A percentile compares a stretch with the other conserved stretches of the same genome.
Conservation (phyloP, 2,329 filamentous ascomycete genomes). For the Xylariaceae sp. region DNA sequence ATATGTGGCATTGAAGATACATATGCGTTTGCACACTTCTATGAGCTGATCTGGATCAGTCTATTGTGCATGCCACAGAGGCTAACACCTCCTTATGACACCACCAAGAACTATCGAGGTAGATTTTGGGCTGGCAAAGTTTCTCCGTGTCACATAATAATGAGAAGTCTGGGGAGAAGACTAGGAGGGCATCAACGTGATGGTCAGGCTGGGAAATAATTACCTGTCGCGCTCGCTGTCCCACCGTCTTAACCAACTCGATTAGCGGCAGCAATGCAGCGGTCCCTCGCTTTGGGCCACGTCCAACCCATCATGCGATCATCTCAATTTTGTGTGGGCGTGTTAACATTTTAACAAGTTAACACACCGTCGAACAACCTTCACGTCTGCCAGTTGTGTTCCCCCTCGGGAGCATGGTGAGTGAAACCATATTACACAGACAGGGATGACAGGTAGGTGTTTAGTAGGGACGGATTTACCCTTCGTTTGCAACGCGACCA, state of each 20-base stretch:
- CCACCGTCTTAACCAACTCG: background rate
- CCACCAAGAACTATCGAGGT: slow-evolving; percentile 14
- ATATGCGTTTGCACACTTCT: slow-evolving; percentile 4
- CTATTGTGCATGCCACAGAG: slow-evolving; percentile 1
- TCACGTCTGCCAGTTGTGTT: background rate
- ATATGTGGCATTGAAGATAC: background rate
- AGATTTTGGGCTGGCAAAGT: background rate
- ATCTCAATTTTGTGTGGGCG: background rate
- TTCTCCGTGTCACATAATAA: background rate
- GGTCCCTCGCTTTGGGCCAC: background rate
- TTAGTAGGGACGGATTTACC: background rate
- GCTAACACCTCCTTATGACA: background rate
- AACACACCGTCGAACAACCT: background rate
- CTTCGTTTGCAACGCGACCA: background rate
- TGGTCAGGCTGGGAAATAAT: background rate
- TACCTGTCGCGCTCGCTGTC: background rate
- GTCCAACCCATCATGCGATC: background rate
- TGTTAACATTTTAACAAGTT: background rate
- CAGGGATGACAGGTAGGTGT: background rate
- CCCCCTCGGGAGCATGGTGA: background rate
- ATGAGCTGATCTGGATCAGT: slow-evolving; percentile 22
- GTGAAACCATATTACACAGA: background rate
- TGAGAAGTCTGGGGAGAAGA: background rate
- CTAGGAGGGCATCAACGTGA: background rate
- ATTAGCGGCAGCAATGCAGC: background rate